Evolutionary conservation across 345 rosid species (phyloP).

Genomic region (Aegle marmelos): DNA sequence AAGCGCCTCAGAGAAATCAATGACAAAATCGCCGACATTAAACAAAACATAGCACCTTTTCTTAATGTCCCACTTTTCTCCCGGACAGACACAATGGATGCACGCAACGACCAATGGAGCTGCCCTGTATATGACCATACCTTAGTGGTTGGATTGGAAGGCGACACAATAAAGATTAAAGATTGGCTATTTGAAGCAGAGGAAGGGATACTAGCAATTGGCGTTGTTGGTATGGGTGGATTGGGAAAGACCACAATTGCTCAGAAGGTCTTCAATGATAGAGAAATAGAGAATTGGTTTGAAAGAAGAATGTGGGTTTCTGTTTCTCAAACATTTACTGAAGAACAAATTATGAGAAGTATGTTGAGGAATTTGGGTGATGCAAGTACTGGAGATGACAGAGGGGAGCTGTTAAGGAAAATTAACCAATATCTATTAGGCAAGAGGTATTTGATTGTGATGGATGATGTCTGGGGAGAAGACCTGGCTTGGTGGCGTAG

Average conservation of each 20-base stretch:
- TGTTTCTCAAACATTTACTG: slow-evolving; percentile 24
- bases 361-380: slow-evolving; percentile 27
- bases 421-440: slow-evolving; percentile 18
- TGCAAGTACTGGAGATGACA: slow-evolving; percentile 12
- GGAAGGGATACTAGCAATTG: slow-evolving; percentile 11
- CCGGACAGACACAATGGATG: not conserved
- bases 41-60: not conserved
- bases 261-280: slow-evolving; percentile 20
- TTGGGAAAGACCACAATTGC: slow-evolving; percentile 32
- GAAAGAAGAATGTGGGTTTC: slow-evolving; percentile 33
- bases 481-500: slow-evolving; percentile 37
- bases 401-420: slow-evolving; percentile 23
- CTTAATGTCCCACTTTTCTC: slow-evolving; percentile 5
- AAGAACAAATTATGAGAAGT: slow-evolving; percentile 26
- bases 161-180: slow-evolving; percentile 23
- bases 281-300: slow-evolving; percentile 13
- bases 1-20: slow-evolving; percentile 21
- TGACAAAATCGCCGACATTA: slow-evolving; percentile 5
- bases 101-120: slow-evolving; percentile 4
- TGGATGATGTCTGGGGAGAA: slow-evolving; percentile 43
- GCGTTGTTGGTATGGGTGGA: slow-evolving; percentile 34
- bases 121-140: slow-evolving; percentile 20
- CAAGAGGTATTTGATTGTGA: slow-evolving; percentile 21
- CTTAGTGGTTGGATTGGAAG: slow-evolving; percentile 23
- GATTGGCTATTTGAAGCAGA: slow-evolving; percentile 21